A percentile compares a stretch with the other conserved stretches of the same genome.
Evolutionary conservation across 1,284 basidiomycete genomes (phyloP).

Genomic region (Tylopilus sp.): DNA sequence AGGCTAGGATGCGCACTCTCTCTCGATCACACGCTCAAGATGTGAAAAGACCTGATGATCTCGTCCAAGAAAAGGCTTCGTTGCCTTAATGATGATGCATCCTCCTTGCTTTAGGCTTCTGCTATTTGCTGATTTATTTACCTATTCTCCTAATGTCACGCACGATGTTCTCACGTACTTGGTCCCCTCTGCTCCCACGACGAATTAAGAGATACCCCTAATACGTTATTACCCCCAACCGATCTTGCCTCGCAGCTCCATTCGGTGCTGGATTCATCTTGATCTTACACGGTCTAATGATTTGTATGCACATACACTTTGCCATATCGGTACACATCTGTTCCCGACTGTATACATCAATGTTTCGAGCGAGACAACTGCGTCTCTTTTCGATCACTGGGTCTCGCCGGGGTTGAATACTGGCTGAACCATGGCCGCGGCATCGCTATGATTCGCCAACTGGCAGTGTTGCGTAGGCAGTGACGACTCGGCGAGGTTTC

Average conservation of each 20-base stretch:
- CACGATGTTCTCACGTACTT: slow-evolving; percentile 23
- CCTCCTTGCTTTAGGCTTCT: slow-evolving; percentile 15
- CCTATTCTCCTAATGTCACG: slow-evolving; percentile 25
- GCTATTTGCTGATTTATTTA: slow-evolving; percentile 22
- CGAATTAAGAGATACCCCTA: slow-evolving; percentile 33
- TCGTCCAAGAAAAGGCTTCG: slow-evolving; percentile 45
- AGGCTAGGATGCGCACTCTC: slow-evolving; percentile 43
- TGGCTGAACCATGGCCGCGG: slow-evolving; percentile 13
- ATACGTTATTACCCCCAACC: slow-evolving; percentile 32
- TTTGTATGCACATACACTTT: slow-evolving; percentile 30
- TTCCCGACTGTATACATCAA: slow-evolving; percentile 7
- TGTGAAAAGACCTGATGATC: slow-evolving; percentile 39
- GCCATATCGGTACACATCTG: slow-evolving; percentile 7
- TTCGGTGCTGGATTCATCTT: slow-evolving; percentile 10
- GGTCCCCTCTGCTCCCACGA: slow-evolving; percentile 15
- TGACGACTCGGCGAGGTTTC: slow-evolving; percentile 8
- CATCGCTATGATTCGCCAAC: slow-evolving; percentile 16
- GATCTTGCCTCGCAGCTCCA: slow-evolving; percentile 13
- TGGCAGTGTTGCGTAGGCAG: slow-evolving; percentile 7
- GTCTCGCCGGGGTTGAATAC: slow-evolving; percentile 8
- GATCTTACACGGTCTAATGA: slow-evolving; percentile 28
- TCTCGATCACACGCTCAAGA: slow-evolving; percentile 43
- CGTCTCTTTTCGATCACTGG: slow-evolving; percentile 13
- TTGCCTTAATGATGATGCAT: slow-evolving; percentile 26
- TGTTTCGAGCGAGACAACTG: slow-evolving; percentile 11